Conservation (phyloP, 257 asterid species). For the Cynanchum wilfordii region DNA sequence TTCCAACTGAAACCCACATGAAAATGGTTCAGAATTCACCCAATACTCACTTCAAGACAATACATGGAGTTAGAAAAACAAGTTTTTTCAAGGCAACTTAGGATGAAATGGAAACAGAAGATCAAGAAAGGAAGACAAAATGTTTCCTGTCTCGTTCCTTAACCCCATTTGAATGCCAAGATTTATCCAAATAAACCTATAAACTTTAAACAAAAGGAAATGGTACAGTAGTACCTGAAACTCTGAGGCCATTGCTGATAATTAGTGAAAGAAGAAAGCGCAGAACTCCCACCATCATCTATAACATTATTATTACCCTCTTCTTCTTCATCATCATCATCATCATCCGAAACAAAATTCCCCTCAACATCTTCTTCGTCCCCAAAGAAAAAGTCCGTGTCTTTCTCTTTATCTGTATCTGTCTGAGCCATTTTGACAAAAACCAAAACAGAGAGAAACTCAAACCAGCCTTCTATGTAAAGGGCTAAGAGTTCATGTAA, state of each 20-base stretch:
- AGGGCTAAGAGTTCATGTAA: neutral
- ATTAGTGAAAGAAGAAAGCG: conserved; percentile 32
- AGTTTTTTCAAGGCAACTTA: neutral
- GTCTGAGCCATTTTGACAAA: conserved; percentile 34
- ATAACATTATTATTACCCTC: conserved; percentile 15
- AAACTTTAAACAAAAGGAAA: neutral
- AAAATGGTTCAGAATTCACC: neutral
- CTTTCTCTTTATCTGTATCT: conserved; percentile 19
- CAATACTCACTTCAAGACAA: neutral
- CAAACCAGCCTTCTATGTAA: neutral
- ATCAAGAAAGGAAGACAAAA: neutral
- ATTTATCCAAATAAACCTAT: neutral
- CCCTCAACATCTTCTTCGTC: conserved; percentile 32
- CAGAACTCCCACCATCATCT: conserved; percentile 26
- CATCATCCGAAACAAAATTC: conserved; percentile 30
- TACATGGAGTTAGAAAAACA: neutral
- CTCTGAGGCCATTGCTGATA: conserved; percentile 97
- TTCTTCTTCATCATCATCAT: conserved; percentile 20
- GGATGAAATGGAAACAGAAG: neutral
- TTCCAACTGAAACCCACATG: neutral
- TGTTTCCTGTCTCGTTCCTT: neutral
- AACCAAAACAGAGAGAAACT: neutral
- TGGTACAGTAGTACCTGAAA: conserved; percentile 42
- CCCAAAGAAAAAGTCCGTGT: conserved; percentile 38
- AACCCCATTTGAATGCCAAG: neutral